Conservation (phyloP, 192 early-diverging fungal genomes). For the Podila verticillata region DNA sequence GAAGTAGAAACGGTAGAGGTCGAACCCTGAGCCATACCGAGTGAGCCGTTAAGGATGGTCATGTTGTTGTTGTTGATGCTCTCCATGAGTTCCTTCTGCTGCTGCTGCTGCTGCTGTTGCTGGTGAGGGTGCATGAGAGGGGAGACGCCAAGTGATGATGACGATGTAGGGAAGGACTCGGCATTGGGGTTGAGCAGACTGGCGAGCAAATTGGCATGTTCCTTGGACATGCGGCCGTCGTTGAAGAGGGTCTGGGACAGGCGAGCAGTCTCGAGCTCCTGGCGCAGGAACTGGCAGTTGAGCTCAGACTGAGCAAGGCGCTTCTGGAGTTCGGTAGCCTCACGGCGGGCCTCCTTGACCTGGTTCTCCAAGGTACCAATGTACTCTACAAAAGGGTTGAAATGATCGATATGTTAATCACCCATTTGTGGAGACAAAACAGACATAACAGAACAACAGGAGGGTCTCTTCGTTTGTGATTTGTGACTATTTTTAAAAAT, state of each 20-base stretch:
- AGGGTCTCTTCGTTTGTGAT: too few species aligned
- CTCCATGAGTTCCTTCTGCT: slow-evolving; percentile 47
- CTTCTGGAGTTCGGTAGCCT: slow-evolving; percentile 57
- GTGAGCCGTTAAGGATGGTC: slow-evolving; percentile 44
- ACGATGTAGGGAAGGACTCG: slow-evolving; percentile 43
- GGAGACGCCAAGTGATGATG: not conserved
- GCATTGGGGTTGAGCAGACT: slow-evolving; percentile 49
- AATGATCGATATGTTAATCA: slow-evolving; percentile 5
- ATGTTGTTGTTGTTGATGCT: slow-evolving; percentile 46
- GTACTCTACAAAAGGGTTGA: slow-evolving; percentile 53
- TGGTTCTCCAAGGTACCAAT: slow-evolving; percentile 69
- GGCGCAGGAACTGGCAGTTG: slow-evolving; percentile 40
- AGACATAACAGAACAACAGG: too few species aligned
- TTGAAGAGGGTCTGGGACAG: slow-evolving; percentile 47
- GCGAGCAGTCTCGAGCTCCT: slow-evolving; percentile 37
- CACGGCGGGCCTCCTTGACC: slow-evolving; percentile 61
- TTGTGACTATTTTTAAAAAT: not conserved
- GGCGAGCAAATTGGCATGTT: slow-evolving; percentile 45
- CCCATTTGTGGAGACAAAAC: not conserved
- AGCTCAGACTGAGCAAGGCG: slow-evolving; percentile 53
- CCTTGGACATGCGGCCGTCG: slow-evolving; percentile 37
- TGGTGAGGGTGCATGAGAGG: not conserved
- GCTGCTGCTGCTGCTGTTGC: slow-evolving; percentile 15
- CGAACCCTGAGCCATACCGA: slow-evolving; percentile 9
- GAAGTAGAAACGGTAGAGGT: not conserved